Conservation (phyloP, 148 eudicot genomes). For the Vaccinium vitisidaea region DNA sequence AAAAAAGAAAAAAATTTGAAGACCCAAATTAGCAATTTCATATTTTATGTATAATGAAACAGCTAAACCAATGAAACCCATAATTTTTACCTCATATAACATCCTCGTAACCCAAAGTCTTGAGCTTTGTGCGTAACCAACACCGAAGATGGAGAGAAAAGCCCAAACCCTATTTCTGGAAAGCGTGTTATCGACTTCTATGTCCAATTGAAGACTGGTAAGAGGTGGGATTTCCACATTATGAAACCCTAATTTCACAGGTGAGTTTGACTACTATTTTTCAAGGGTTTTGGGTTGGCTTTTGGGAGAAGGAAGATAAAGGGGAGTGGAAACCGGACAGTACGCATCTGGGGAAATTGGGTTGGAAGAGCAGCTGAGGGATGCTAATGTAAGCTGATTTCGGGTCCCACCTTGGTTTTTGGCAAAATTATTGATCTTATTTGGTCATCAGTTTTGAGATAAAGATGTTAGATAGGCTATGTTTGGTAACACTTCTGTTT, state of each 20-base stretch:
- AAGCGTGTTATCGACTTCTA: not conserved
- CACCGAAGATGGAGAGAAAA: not conserved
- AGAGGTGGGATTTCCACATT: not conserved
- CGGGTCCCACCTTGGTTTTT: not conserved
- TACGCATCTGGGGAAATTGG: not conserved
- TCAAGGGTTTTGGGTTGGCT: not conserved
- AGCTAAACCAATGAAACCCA: not conserved
- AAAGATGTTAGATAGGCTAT: too few species aligned
- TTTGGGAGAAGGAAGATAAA: not conserved
- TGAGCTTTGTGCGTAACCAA: not conserved
- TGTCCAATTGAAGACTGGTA: not conserved
- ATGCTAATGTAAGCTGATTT: not conserved
- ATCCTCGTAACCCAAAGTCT: not conserved
- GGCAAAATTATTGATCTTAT: too few species aligned
- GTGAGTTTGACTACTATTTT: not conserved
- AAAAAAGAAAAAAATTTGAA: not conserved
- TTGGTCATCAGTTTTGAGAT: too few species aligned
- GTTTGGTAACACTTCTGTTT: too few species aligned
- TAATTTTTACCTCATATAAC: constrained; percentile 6
- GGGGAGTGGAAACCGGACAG: not conserved
- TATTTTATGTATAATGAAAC: not conserved
- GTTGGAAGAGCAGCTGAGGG: not conserved
- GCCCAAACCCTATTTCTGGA: not conserved
- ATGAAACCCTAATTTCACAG: not conserved
- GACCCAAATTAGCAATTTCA: not conserved